These are phyloP conservation scores for Barnettozyma salicaria DNA, from an alignment of 805 yeast species.

Conservation along the genomic window DNA sequence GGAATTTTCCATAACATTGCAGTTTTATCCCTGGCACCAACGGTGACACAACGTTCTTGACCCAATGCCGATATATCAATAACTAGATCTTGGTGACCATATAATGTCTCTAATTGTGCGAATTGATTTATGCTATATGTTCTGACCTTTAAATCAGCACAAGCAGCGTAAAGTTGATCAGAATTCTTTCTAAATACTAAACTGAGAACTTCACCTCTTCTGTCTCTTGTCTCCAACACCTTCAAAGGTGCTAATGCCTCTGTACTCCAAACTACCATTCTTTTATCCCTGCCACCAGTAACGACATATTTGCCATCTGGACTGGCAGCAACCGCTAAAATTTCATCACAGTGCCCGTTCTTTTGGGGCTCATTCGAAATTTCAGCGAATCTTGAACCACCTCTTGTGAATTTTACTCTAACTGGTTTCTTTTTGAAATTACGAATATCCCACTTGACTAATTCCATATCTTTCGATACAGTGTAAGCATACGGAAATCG, in stretches of 20 bases:
- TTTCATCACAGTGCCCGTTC: constrained; percentile 73
- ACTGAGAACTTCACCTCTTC: constrained; percentile 66
- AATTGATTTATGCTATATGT: constrained; percentile 80
- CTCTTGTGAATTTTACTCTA: constrained; percentile 57
- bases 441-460: constrained; percentile 74
- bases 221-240: constrained; percentile 68
- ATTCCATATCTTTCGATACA: constrained; percentile 72
- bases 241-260: constrained; percentile 71
- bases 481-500: constrained; percentile 53
- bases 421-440: constrained; percentile 52
- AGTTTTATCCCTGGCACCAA: constrained; percentile 91
- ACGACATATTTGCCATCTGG: constrained; percentile 85
- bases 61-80: constrained; percentile 74
- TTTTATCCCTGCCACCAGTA: constrained; percentile 83
- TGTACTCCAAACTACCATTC: constrained; percentile 80
- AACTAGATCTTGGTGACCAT: constrained; percentile 93
- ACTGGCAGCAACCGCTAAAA: constrained; percentile 72
- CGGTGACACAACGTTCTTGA: constrained; percentile 90
- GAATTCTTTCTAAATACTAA: constrained; percentile 72
- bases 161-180: constrained; percentile 85
- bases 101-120: constrained; percentile 83
- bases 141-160: constrained; percentile 87
- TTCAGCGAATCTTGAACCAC: constrained; percentile 46
- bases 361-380: constrained; percentile 40
- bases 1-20: constrained; percentile 96